phyloP scores from a whole-genome alignment of 2,329 filamentous ascomycete genomes.

The Akanthomyces lecanii region DNA sequence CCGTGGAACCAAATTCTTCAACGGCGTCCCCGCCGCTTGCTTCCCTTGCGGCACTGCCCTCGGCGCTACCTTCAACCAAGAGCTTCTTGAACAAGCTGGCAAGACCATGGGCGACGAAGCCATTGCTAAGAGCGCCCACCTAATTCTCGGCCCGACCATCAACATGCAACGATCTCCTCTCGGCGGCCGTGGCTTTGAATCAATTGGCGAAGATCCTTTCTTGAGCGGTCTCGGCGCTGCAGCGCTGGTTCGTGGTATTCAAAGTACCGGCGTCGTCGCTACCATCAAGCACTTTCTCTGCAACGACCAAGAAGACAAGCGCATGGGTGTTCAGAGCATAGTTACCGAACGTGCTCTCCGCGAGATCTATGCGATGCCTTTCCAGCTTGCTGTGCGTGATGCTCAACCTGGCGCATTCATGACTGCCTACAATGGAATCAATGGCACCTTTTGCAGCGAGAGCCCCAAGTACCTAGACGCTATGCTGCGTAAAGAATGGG shows the following conservation, averaged over 20 bases:
- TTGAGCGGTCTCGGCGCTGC: slow-evolving; percentile 52
- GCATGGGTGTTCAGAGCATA: slow-evolving; percentile 52
- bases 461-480: slow-evolving; percentile 46
- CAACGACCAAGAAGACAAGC: slow-evolving; percentile 57
- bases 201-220: slow-evolving; percentile 54
- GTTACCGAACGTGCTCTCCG: slow-evolving; percentile 53
- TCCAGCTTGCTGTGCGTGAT: slow-evolving; percentile 52
- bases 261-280: slow-evolving; percentile 52
- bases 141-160: slow-evolving; percentile 58
- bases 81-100: slow-evolving; percentile 48
- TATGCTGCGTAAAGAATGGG: slow-evolving; percentile 54
- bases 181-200: slow-evolving; percentile 57
- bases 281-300: slow-evolving; percentile 59
- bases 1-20: slow-evolving; percentile 64
- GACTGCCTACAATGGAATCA: slow-evolving; percentile 57
- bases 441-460: slow-evolving; percentile 53
- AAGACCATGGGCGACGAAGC: slow-evolving; percentile 50
- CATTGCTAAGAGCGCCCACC: slow-evolving; percentile 53
- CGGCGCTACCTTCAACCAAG: slow-evolving; percentile 54
- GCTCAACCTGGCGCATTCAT: slow-evolving; percentile 51
- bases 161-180: slow-evolving; percentile 60
- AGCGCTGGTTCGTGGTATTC: slow-evolving; percentile 51
- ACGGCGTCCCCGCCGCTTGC: slow-evolving; percentile 56
- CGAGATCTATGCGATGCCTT: slow-evolving; percentile 56
- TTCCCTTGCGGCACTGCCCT: slow-evolving; percentile 57